Evolutionary conservation across 495 filamentous ascomycete genomes (phyloP).

Genomic region (Penicillium longicatenatum): DNA sequence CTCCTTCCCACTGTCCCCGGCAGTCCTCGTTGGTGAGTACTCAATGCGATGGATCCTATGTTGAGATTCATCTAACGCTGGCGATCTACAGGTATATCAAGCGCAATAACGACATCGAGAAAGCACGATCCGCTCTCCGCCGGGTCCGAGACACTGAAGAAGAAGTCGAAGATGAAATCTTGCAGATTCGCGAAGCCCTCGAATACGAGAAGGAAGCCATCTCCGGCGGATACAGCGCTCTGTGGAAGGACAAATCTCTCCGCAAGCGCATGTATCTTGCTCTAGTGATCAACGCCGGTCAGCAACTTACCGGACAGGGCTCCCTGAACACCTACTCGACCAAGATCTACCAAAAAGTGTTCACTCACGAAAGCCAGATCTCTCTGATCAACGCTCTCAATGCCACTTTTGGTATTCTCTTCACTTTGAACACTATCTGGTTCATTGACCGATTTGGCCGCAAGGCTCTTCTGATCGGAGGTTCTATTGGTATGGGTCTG

Average conservation of each 20-base stretch:
- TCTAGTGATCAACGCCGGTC: constrained; percentile 59
- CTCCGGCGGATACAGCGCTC: constrained; percentile 53
- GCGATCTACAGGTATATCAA: constrained; percentile 46
- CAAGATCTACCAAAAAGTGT: constrained; percentile 67
- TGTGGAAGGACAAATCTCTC: constrained; percentile 63
- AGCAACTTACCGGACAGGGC: constrained; percentile 64
- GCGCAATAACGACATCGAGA: constrained; percentile 53
- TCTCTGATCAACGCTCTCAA: constrained; percentile 68
- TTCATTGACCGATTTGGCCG: constrained; percentile 69
- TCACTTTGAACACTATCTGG: constrained; percentile 73
- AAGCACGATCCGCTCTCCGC: constrained; percentile 51
- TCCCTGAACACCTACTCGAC: constrained; percentile 65
- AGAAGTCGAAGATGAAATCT: constrained; percentile 59
- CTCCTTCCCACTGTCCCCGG: constrained; percentile 59
- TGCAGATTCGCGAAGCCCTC: constrained; percentile 59
- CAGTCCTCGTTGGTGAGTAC: constrained; percentile 54
- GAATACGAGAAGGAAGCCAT: constrained; percentile 66
- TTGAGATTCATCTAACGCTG: neutral
- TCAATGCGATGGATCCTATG: too few species aligned
- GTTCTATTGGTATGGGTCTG: constrained; percentile 70
- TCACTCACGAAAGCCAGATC: constrained; percentile 52
- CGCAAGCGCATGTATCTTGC: constrained; percentile 58
- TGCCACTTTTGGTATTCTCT: constrained; percentile 67
- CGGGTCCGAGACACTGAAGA: constrained; percentile 58
- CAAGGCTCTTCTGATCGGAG: constrained; percentile 65